A percentile compares a stretch with the other conserved stretches of the same genome.
Conservation (phyloP, 768 basidiomycete species). For the Suillus discolor region DNA sequence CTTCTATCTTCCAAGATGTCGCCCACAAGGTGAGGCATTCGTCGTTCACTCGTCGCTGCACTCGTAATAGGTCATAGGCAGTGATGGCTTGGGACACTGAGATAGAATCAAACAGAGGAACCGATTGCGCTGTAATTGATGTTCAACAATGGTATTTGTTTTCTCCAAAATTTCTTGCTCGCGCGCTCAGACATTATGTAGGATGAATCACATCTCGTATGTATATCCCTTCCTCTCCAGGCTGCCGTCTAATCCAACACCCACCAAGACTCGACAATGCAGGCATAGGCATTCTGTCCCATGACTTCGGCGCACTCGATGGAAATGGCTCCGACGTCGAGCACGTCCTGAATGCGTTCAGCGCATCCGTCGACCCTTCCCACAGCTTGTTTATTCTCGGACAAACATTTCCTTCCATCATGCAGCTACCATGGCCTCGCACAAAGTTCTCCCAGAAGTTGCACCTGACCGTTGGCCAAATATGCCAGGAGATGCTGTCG, state of each 20-base stretch:
- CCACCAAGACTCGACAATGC: no score
- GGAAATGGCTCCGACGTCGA: no score
- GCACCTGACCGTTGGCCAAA: no score
- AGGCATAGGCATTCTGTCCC: no score
- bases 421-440: no score
- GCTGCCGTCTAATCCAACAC: not conserved
- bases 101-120: not conserved
- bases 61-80: not conserved
- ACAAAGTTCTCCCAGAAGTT: no score
- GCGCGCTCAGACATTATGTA: not conserved
- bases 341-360: no score
- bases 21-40: conserved; percentile 45
- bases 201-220: not conserved
- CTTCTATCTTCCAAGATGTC: conserved; percentile 50
- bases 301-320: no score
- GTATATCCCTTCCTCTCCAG: not conserved
- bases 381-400: no score
- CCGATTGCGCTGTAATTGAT: not conserved
- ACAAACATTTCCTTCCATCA: no score
- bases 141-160: not conserved
- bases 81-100: not conserved
- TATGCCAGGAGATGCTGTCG: no score
- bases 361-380: no score
- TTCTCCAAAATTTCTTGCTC: not conserved
- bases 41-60: not conserved